Percentiles rank a stretch among this genome's conserved stretches.
Conservation (phyloP, 352 stramenopile genomes). For the Pythium dissotocum region DNA sequence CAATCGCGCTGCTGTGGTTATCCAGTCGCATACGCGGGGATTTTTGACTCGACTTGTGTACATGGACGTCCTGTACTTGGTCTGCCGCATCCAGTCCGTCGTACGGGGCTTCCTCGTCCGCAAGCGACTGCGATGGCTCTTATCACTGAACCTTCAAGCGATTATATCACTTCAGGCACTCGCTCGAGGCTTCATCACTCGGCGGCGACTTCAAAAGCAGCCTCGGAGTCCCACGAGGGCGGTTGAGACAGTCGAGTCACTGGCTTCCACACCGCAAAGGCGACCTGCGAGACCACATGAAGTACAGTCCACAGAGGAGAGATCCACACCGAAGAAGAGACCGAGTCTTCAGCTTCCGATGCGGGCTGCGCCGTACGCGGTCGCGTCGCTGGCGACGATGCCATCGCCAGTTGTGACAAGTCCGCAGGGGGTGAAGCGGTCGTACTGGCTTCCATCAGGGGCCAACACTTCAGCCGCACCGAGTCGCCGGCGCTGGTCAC, state of each 20-base stretch:
- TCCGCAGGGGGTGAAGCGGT: slow-evolving; percentile 45
- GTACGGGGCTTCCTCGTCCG: slow-evolving; percentile 69
- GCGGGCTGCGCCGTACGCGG: slow-evolving; percentile 3
- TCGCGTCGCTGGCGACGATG: slow-evolving; percentile 28
- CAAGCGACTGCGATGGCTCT: slow-evolving; percentile 51
- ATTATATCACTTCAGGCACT: slow-evolving; percentile 50
- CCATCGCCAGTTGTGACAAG: slow-evolving; percentile 10
- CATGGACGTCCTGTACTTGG: slow-evolving; percentile 75
- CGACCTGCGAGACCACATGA: neutral
- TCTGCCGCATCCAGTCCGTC: slow-evolving; percentile 74
- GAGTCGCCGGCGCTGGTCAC: neutral
- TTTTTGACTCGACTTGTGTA: slow-evolving; percentile 80
- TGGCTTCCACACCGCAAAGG: neutral
- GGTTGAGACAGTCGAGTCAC: neutral
- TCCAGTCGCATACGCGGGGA: slow-evolving; percentile 54
- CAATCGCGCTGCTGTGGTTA: slow-evolving; percentile 40
- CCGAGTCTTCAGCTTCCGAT: neutral
- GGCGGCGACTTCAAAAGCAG: neutral
- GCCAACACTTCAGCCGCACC: slow-evolving; percentile 5
- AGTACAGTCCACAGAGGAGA: neutral
- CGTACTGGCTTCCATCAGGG: slow-evolving; percentile 70
- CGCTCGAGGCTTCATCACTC: slow-evolving; percentile 13
- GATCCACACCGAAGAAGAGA: neutral
- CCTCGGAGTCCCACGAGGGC: neutral
- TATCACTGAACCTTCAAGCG: slow-evolving; percentile 41